phyloP scores from a whole-genome alignment of 495 filamentous ascomycete species.

The Aspergillus sclerotiicarbonarius region DNA sequence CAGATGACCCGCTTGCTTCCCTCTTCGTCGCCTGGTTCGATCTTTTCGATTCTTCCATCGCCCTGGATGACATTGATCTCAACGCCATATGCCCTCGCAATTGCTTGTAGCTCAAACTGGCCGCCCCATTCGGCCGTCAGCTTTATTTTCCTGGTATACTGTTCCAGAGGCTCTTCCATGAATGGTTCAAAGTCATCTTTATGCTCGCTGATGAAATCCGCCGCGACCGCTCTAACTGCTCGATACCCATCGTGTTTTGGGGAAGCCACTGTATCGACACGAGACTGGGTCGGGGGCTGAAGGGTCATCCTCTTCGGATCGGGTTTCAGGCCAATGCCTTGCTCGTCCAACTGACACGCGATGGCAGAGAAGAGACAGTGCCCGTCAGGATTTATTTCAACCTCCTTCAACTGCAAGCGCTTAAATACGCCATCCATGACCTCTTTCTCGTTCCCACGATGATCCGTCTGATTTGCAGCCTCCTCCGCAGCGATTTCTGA shows the following conservation, averaged over 20 bases:
- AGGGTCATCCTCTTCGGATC: constrained; percentile 42
- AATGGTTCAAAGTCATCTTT: constrained; percentile 65
- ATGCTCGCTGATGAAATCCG: constrained; percentile 56
- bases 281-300: constrained; percentile 35
- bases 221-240: constrained; percentile 49
- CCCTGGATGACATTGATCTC: constrained; percentile 83
- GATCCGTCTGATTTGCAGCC: constrained; percentile 70
- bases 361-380: constrained; percentile 96
- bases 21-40: constrained; percentile 55
- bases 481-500: constrained; percentile 67
- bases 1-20: constrained; percentile 58
- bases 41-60: constrained; percentile 72
- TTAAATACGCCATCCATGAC: constrained; percentile 66
- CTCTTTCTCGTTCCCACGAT: constrained; percentile 66
- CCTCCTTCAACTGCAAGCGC: constrained; percentile 63
- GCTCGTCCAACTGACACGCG: constrained; percentile 69
- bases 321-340: constrained; percentile 46
- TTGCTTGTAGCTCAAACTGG: constrained; percentile 80
- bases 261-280: constrained; percentile 42
- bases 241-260: constrained; percentile 45
- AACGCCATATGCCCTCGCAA: constrained; percentile 79
- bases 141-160: constrained; percentile 72
- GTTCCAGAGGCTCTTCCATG: constrained; percentile 76
- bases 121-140: constrained; percentile 97
- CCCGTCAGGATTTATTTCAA: constrained; percentile 82